These are phyloP conservation scores for Tricharina praecox DNA, from an alignment of 495 filamentous ascomycete genomes.

Conservation along the genomic window DNA sequence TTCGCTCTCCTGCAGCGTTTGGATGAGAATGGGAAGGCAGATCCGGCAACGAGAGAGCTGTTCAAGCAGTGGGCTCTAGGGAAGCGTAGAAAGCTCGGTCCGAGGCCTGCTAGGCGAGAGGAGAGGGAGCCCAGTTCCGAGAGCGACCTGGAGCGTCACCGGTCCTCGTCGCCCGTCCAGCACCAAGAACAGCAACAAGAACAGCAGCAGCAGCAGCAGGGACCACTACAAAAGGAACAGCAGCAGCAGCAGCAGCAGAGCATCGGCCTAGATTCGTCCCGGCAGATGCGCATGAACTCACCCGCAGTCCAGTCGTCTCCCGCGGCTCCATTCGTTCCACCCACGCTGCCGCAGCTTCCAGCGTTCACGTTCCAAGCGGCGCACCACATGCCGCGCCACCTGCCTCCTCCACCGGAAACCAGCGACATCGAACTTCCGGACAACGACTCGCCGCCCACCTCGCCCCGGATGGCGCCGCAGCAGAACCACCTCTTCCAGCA, in stretches of 20 bases:
- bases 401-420: constrained; percentile 5
- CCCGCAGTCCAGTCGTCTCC: background rate
- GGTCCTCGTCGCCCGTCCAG: constrained; percentile 6
- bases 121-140: constrained; percentile 14
- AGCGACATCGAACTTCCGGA: constrained; percentile 17
- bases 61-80: constrained; percentile 24
- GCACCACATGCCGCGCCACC: constrained; percentile 5
- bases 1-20: constrained; percentile 59
- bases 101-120: constrained; percentile 7
- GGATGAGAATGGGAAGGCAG: constrained; percentile 14
- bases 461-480: constrained; percentile 15
- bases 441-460: constrained; percentile 17
- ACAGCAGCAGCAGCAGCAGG: background rate
- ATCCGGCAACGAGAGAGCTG: constrained; percentile 16
- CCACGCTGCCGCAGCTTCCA: constrained; percentile 8
- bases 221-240: too few relatives aligned
- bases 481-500: constrained; percentile 16
- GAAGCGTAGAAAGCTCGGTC: constrained; percentile 17
- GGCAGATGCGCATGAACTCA: background rate
- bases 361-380: constrained; percentile 3
- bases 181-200: constrained; percentile 1
- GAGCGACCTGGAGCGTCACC: constrained; percentile 11
- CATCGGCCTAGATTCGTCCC: background rate
- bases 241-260: too few relatives aligned
- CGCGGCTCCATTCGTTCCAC: constrained; percentile 4